Conservation (phyloP, 305 asterid species). For the Striga hermonthica region DNA sequence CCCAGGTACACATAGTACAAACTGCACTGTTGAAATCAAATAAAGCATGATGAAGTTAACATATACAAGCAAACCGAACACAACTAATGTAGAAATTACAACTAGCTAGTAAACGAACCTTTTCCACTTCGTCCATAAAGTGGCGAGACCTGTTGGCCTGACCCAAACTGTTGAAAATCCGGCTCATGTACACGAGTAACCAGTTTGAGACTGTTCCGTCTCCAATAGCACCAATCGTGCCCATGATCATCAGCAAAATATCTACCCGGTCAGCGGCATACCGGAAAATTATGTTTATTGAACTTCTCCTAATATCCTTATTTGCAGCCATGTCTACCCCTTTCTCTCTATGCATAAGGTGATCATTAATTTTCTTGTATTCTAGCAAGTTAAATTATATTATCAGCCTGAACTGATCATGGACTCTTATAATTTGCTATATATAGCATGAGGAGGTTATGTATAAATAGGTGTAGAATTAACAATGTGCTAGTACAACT, state of each 20-base stretch:
- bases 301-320: conserved; percentile 27
- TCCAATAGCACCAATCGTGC: conserved; percentile 86
- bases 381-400: too few relatives aligned
- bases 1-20: conserved; percentile 82
- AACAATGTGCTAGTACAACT: too few relatives aligned
- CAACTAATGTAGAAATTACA: neutral
- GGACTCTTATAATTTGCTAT: too few relatives aligned
- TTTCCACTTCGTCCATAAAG: conserved; percentile 66
- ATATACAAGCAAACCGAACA: neutral
- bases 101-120: conserved; percentile 38
- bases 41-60: neutral
- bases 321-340: conserved; percentile 31
- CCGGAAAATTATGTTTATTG: conserved; percentile 49
- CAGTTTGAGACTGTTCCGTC: conserved; percentile 86
- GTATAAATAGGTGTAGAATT: too few relatives aligned
- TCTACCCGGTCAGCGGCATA: conserved; percentile 66
- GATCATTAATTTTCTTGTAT: too few relatives aligned
- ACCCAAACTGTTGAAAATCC: conserved; percentile 78
- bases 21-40: conserved; percentile 58
- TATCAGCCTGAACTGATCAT: too few relatives aligned
- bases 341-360: neutral
- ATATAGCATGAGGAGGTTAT: too few relatives aligned
- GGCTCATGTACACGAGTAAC: conserved; percentile 59
- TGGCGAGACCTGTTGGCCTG: conserved; percentile 49
- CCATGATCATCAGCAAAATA: conserved; percentile 62